Evolutionary conservation across 176 grass and related monocot genomes (phyloP).

Genomic region (Aegilops longissima): DNA sequence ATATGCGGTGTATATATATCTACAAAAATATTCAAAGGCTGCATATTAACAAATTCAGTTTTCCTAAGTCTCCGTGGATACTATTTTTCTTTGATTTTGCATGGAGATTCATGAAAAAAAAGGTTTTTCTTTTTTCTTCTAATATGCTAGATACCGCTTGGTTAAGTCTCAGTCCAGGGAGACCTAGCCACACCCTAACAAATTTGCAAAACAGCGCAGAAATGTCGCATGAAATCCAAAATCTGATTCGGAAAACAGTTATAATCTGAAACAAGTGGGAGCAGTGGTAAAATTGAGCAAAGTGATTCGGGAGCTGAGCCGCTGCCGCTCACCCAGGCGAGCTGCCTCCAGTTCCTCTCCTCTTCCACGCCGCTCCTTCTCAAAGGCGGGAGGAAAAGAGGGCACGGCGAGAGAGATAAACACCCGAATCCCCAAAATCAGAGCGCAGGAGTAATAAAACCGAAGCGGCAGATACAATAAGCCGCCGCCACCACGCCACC

Average conservation of each 20-base stretch:
- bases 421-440: constrained; percentile 25
- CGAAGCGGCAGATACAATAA: constrained; percentile 44
- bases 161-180: too few relatives aligned
- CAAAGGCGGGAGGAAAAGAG: neutral
- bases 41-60: neutral
- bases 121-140: too few relatives aligned
- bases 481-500: constrained; percentile 35
- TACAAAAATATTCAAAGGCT: too few relatives aligned
- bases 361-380: neutral
- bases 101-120: too few relatives aligned
- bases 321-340: constrained; percentile 11
- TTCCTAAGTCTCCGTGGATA: too few relatives aligned
- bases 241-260: neutral
- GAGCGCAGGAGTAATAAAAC: constrained; percentile 32
- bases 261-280: neutral
- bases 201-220: neutral
- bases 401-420: neutral
- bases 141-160: too few relatives aligned
- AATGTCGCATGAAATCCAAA: neutral
- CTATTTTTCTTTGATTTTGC: too few relatives aligned
- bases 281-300: neutral
- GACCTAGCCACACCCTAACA: too few relatives aligned
- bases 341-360: constrained; percentile 5
- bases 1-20: too few relatives aligned
- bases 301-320: neutral